These are phyloP conservation scores for Carex scoparia DNA, from an alignment of 176 grass and related monocot species.

Conservation along the genomic window DNA sequence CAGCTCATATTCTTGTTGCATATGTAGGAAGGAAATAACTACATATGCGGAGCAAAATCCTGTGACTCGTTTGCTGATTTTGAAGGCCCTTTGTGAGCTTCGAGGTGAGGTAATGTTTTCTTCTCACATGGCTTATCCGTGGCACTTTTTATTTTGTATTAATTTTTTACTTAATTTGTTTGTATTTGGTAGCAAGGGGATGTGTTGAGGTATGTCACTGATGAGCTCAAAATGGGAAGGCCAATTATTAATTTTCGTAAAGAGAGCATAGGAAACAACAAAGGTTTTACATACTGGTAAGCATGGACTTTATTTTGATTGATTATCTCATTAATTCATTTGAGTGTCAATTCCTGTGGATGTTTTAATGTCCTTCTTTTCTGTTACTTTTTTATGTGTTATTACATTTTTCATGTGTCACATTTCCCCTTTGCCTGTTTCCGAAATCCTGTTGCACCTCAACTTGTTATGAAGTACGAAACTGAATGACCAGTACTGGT, in stretches of 20 bases:
- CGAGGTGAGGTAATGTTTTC: conserved; percentile 55
- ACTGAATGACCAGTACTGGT: not conserved
- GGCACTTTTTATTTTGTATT: not conserved
- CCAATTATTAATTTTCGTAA: conserved; percentile 60
- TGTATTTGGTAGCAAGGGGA: conserved; percentile 68
- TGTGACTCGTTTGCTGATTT: conserved; percentile 55
- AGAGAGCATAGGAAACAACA: conserved; percentile 50
- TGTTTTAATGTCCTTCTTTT: not conserved
- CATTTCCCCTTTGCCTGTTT: not conserved
- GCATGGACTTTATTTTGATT: conserved; percentile 15
- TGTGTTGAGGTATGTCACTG: conserved; percentile 53
- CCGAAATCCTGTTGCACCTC: not conserved
- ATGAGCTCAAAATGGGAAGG: conserved; percentile 67
- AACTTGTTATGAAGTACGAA: not conserved
- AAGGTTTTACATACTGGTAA: conserved; percentile 73
- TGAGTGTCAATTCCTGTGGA: not conserved
- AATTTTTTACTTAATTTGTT: conserved; percentile 30
- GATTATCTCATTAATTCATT: not conserved
- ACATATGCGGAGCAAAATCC: conserved; percentile 66
- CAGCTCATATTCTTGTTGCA: conserved; percentile 7
- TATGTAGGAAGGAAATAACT: conserved; percentile 55
- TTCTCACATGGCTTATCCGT: not conserved
- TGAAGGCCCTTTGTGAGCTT: conserved; percentile 93
- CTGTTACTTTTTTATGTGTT: not conserved
- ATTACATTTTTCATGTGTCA: not conserved